These are phyloP conservation scores for Otatea glauca DNA, from an alignment of 176 grass and related monocot genomes.

Conservation along the genomic window DNA sequence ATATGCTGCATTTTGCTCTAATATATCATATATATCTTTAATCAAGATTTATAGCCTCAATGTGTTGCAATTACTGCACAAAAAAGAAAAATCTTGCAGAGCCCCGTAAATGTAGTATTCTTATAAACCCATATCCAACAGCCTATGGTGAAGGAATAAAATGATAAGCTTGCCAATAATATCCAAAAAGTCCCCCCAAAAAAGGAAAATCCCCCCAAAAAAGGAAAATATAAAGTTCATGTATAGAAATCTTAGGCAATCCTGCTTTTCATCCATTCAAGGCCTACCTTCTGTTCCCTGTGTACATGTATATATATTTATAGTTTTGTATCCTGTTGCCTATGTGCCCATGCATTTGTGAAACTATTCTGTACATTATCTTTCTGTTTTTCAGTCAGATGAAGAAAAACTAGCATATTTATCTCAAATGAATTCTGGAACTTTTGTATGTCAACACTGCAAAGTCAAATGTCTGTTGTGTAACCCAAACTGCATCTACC, in stretches of 20 bases:
- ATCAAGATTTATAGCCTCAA: neutral
- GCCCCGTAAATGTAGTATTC: neutral
- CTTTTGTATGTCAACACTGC: conserved; percentile 21
- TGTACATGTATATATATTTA: neutral
- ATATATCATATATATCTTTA: conserved; percentile 19
- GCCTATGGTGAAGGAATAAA: conserved; percentile 12
- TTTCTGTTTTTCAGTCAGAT: neutral
- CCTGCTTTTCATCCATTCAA: conserved; percentile 13
- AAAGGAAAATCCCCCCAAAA: neutral
- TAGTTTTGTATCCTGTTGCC: conserved; percentile 17
- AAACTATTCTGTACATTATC: neutral
- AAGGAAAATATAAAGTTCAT: neutral
- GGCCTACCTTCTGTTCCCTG: conserved; percentile 4
- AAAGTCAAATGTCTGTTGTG: conserved; percentile 6
- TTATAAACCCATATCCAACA: neutral
- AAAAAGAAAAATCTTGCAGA: conserved; percentile 20
- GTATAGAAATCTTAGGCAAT: conserved; percentile 1
- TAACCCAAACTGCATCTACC: conserved; percentile 13
- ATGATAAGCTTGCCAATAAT: conserved; percentile 17
- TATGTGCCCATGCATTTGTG: conserved; percentile 15
- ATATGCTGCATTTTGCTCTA: conserved; percentile 24
- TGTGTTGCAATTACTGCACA: neutral
- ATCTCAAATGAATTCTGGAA: conserved; percentile 28
- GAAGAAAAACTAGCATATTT: conserved; percentile 13
- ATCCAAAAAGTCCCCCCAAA: neutral